Evolutionary conservation across 2,329 filamentous ascomycete species (phyloP).

Genomic region (Tolypocladium cylindrosporum): DNA sequence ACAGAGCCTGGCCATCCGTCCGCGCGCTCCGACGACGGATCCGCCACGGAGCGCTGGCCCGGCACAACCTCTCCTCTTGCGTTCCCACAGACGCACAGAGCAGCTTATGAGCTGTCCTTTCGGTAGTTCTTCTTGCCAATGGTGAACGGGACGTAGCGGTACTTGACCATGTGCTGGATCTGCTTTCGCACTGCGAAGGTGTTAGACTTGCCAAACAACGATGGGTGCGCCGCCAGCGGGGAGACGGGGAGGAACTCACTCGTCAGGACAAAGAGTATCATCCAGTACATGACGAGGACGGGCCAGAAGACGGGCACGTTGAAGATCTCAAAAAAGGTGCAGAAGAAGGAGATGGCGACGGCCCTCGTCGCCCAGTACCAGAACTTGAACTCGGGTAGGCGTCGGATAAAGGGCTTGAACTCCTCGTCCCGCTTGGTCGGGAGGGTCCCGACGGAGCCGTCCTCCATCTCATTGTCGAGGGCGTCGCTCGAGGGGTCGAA

Average conservation of each 20-base stretch:
- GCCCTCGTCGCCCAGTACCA: constrained; percentile 94
- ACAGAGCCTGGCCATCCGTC: background rate
- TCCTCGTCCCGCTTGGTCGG: constrained; percentile 96
- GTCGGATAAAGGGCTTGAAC: constrained; percentile 92
- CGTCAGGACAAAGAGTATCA: constrained; percentile 90
- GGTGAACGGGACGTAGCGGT: constrained; percentile 91
- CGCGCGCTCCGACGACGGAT: background rate
- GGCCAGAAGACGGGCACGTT: constrained; percentile 99
- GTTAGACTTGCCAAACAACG: background rate
- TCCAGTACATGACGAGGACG: constrained; percentile 95
- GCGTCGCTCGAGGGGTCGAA: constrained; percentile 93
- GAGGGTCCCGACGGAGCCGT: constrained; percentile 70
- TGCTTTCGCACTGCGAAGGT: constrained; percentile 75
- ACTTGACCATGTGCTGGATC: constrained; percentile 99
- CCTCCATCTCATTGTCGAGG: constrained; percentile 91
- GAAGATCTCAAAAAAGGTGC: constrained; percentile 90
- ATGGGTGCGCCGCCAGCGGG: background rate
- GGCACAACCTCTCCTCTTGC: background rate
- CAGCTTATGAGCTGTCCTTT: constrained; percentile 45
- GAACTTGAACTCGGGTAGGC: constrained; percentile 98
- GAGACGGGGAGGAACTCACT: constrained; percentile 49
- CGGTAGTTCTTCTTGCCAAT: constrained; percentile 79
- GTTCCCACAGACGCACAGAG: background rate
- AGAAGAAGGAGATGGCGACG: constrained; percentile 70
- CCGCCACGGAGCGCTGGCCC: background rate